Base-by-base conservation (phyloP, 805 yeast species). In the Yarrowia sp. region DNA sequence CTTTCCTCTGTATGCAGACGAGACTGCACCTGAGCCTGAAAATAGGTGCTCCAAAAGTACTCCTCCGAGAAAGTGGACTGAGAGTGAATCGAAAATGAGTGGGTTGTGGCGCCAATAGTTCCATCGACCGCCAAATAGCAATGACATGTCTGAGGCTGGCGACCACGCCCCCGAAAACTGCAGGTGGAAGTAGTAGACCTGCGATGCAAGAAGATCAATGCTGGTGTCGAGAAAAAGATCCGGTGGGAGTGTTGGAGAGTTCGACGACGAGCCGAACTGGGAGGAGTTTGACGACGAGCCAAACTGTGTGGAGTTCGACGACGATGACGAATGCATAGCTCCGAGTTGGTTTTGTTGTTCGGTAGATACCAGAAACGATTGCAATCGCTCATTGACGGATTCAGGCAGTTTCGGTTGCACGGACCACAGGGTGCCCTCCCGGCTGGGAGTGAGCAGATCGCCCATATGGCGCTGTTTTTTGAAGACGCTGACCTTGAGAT, bases 31-130 rank as follows among this genome's bases (percentile, higher is more conserved):
- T 40, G 67, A 67, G 17, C 68, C 69, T 67, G 84, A 77, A 69
- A 92, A 87, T 19, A 92, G 69, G 70, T 92, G 98, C 66, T 82
- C 82, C 6, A 86, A 76, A 49, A 92, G 76, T 35, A 92, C 73
- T 65, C 91, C 78, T 2, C 96, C 90, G 65, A 93, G 76, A 71
- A 88, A 92, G 73, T 93, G 98, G 16, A 89, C 81, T 68, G 88
- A 87, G 10, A 78, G 75, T 26, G 88, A 82, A 70, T 88, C 87
- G 78, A 90, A 91, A 7, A 90, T 83, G 58, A 92, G 79, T 1
- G 98, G 96, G 70, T 91, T 90, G 66, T 83, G 70, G 64, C 83
- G 76, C 67, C 84, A 70, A 75, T 78, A 69, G 64, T 76, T 70
- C 62, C 73, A 75, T 33, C 73, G 72, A 4, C 78, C 77, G 64